These are phyloP conservation scores for Oryza punctata DNA, from an alignment of 176 grass and related monocot species.

Conservation along the genomic window DNA sequence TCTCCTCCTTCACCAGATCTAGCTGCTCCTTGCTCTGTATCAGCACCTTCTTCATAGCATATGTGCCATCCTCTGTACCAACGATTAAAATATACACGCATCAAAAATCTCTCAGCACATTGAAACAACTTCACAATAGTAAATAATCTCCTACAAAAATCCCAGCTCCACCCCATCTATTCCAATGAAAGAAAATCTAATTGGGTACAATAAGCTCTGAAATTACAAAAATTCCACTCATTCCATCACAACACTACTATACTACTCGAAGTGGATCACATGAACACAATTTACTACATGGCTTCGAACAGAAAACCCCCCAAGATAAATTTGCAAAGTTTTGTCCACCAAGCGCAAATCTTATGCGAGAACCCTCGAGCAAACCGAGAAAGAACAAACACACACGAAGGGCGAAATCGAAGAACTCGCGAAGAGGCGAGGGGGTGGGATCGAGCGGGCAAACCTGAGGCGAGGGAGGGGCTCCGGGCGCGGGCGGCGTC, in stretches of 20 bases:
- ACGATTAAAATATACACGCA: constrained; percentile 10
- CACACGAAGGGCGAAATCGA: constrained; percentile 10
- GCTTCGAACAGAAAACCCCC: background rate
- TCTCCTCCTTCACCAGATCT: constrained; percentile 95
- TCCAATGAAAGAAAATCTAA: background rate
- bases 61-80: constrained; percentile 71
- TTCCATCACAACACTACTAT: background rate
- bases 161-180: background rate
- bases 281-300: background rate
- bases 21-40: constrained; percentile 91
- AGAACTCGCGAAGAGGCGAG: background rate
- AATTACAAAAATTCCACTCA: background rate
- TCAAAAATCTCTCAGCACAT: constrained; percentile 10
- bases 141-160: background rate
- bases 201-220: background rate
- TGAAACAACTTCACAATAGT: background rate
- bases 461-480: constrained; percentile 82
- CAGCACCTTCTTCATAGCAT: constrained; percentile 89
- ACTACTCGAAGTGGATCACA: background rate
- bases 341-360: background rate
- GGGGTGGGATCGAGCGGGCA: background rate
- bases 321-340: background rate
- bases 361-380: background rate
- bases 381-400: background rate
- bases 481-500: constrained; percentile 29